Evolutionary conservation across 2,329 filamentous ascomycete genomes (phyloP).

Genomic region (Sclerotinia trifoliorum): DNA sequence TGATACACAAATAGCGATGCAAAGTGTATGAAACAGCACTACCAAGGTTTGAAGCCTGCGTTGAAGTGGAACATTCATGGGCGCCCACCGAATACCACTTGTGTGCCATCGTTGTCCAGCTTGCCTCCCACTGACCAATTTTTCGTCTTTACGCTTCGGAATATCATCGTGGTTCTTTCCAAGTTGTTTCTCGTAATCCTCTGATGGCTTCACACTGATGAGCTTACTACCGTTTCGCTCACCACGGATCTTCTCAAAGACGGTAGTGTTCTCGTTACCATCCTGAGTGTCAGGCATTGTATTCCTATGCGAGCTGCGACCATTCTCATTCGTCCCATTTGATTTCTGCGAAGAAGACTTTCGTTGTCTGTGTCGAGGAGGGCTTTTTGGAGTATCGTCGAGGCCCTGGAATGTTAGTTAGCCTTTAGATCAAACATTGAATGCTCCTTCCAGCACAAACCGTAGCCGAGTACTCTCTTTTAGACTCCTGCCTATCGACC

Average conservation of each 20-base stretch:
- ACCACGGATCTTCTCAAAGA: conserved; percentile 34
- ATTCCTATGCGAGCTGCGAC: conserved; percentile 19
- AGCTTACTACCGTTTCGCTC: conserved; percentile 30
- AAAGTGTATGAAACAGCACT: conserved; percentile 70
- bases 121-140: conserved; percentile 36
- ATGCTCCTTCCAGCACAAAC: conserved; percentile 27
- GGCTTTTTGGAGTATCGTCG: conserved; percentile 35
- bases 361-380: conserved; percentile 33
- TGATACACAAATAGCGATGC: conserved; percentile 68
- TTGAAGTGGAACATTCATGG: conserved; percentile 68
- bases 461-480: conserved; percentile 35
- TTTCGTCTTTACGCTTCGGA: conserved; percentile 30
- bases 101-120: conserved; percentile 40
- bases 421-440: background rate
- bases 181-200: conserved; percentile 28
- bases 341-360: conserved; percentile 34
- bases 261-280: conserved; percentile 22
- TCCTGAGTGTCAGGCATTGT: conserved; percentile 3
- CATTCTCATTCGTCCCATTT: conserved; percentile 25
- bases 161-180: conserved; percentile 24
- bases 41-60: conserved; percentile 76
- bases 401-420: conserved; percentile 34
- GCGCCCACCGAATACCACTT: conserved; percentile 75
- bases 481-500: conserved; percentile 32
- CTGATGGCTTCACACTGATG: conserved; percentile 33